These are phyloP conservation scores for Colletotrichum endophyticum DNA, from an alignment of 2,329 filamentous ascomycete genomes.

Conservation along the genomic window DNA sequence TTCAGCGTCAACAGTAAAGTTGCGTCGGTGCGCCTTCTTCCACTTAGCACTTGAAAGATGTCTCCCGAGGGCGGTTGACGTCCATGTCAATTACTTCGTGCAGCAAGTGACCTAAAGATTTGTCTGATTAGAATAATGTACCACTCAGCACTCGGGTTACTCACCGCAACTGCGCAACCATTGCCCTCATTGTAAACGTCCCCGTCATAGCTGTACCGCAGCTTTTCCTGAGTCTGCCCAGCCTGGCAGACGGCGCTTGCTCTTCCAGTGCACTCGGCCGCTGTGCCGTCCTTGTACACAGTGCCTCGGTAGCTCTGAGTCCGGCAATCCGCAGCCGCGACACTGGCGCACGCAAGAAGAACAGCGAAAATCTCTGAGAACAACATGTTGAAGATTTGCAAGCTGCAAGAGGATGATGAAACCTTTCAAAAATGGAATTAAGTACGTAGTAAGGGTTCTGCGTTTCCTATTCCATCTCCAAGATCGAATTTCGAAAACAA, in stretches of 20 bases:
- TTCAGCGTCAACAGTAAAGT: background rate
- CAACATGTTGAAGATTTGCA: background rate
- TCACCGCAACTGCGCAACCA: background rate
- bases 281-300: background rate
- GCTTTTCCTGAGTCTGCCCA: background rate
- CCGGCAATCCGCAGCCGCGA: background rate
- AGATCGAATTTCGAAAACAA: background rate
- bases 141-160: background rate
- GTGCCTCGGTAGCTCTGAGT: background rate
- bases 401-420: background rate
- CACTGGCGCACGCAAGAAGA: background rate
- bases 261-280: background rate
- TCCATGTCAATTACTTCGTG: background rate
- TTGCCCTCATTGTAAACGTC: background rate
- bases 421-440: no score
- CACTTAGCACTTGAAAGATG: background rate
- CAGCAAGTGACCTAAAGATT: background rate
- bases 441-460: no score
- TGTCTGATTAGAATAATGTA: background rate
- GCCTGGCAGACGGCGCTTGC: background rate
- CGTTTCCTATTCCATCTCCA: no score
- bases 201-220: background rate
- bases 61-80: background rate
- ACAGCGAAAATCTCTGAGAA: background rate
- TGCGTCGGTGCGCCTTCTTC: background rate